Evolutionary conservation across 371 early-diverging fungal species (phyloP).

Genomic region (Actinomortierella wolfii): DNA sequence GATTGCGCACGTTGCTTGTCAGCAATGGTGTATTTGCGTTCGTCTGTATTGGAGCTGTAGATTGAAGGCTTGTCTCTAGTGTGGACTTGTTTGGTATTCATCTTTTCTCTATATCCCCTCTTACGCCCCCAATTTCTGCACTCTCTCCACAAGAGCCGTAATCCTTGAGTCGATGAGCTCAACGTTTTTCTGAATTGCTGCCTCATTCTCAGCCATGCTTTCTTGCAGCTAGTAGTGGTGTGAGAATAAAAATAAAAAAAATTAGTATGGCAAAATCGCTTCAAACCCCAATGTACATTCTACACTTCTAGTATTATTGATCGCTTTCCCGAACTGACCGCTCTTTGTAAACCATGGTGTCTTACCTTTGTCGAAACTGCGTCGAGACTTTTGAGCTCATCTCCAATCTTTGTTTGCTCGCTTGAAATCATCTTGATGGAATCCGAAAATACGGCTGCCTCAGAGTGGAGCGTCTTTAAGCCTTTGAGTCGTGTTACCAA

Average conservation of each 20-base stretch:
- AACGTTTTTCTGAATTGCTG: slow-evolving; percentile 67
- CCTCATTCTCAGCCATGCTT: slow-evolving; percentile 71
- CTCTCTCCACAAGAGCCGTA: slow-evolving; percentile 65
- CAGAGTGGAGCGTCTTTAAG: slow-evolving; percentile 79
- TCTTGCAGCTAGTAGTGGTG: slow-evolving; percentile 53
- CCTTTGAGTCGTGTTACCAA: slow-evolving; percentile 81
- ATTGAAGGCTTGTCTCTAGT: not conserved
- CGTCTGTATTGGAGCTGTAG: not conserved
- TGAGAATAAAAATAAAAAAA: slow-evolving; percentile 1
- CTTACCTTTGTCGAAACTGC: slow-evolving; percentile 56
- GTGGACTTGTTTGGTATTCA: not conserved
- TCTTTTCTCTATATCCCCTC: not conserved
- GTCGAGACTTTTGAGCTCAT: slow-evolving; percentile 69
- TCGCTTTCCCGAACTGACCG: not conserved
- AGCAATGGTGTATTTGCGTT: not conserved
- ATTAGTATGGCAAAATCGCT: not conserved
- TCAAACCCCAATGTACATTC: too few relatives aligned
- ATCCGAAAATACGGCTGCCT: slow-evolving; percentile 80
- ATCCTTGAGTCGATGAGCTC: slow-evolving; percentile 70
- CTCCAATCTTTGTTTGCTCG: slow-evolving; percentile 75
- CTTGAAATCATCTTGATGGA: slow-evolving; percentile 71
- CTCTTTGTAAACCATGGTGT: not conserved
- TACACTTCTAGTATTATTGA: too few relatives aligned
- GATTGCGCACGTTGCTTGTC: not conserved
- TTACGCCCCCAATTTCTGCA: slow-evolving; percentile 50